These are phyloP conservation scores for Perkinsus marinus DNA, from an alignment of 169 alveolate genomes.

Conservation along the genomic window DNA sequence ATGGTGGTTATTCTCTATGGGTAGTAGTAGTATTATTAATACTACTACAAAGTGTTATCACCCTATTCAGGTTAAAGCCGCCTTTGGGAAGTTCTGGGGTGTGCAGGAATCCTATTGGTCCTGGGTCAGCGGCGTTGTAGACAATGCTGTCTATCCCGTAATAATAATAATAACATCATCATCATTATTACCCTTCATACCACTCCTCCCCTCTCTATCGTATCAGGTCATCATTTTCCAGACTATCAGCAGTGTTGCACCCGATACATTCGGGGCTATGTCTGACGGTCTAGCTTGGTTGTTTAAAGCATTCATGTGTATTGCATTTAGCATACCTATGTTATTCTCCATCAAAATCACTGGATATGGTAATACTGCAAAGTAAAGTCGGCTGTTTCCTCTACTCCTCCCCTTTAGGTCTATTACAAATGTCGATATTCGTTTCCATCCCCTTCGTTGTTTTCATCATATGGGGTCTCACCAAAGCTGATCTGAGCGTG, in stretches of 20 bases:
- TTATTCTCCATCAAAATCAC: neutral
- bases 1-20: constrained; percentile 5
- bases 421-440: neutral
- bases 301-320: neutral
- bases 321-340: neutral
- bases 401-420: neutral
- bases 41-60: neutral
- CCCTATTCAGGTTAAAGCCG: neutral
- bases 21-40: neutral
- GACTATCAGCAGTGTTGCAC: neutral
- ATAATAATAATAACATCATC: neutral
- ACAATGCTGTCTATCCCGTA: constrained; percentile 8
- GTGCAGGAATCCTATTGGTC: neutral
- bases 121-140: constrained; percentile 13
- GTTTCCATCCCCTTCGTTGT: neutral
- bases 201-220: too few relatives aligned
- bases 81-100: constrained; percentile 7
- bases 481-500: neutral
- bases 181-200: too few relatives aligned
- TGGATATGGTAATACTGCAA: neutral
- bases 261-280: neutral
- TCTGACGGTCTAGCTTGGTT: neutral
- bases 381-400: neutral
- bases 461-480: neutral
- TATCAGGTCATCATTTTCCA: neutral